Conservation (phyloP, 768 basidiomycete genomes). For the Boletus rufocinnamomeus region DNA sequence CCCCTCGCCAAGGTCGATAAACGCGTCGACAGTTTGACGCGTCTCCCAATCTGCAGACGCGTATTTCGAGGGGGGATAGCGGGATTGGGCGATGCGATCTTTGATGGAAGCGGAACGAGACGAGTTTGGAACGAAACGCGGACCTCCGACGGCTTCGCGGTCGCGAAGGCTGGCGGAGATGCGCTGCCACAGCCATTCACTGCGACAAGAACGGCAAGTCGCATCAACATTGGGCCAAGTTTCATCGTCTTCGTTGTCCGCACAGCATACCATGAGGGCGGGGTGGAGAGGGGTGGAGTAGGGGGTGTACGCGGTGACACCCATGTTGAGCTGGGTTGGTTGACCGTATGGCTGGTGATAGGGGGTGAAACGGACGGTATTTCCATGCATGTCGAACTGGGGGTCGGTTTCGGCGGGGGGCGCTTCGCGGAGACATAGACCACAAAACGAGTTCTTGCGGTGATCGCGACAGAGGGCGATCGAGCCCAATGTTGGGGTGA, state of each 20-base stretch:
- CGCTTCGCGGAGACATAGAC: slow-evolving; percentile 67
- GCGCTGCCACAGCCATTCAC: slow-evolving; percentile 64
- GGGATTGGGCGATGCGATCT: slow-evolving; percentile 21
- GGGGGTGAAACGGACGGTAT: slow-evolving; percentile 32
- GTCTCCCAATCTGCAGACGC: slow-evolving; percentile 61
- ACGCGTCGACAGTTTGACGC: slow-evolving; percentile 66
- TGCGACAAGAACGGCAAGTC: slow-evolving; percentile 68
- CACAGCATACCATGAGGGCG: slow-evolving; percentile 45
- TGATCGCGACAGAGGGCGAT: slow-evolving; percentile 66
- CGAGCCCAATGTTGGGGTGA: slow-evolving; percentile 45
- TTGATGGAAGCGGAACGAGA: slow-evolving; percentile 18
- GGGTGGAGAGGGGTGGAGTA: slow-evolving; percentile 29
- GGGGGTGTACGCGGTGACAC: slow-evolving; percentile 28
- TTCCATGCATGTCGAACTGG: slow-evolving; percentile 37
- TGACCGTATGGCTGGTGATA: slow-evolving; percentile 36
- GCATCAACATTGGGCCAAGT: slow-evolving; percentile 64
- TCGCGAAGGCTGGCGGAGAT: slow-evolving; percentile 51
- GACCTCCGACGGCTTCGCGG: slow-evolving; percentile 58
- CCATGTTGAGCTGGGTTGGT: slow-evolving; percentile 20
- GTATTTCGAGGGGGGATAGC: slow-evolving; percentile 32
- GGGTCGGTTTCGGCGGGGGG: slow-evolving; percentile 45
- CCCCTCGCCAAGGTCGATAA: slow-evolving; percentile 74
- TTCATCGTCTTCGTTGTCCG: slow-evolving; percentile 74
- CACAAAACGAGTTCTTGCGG: slow-evolving; percentile 62
- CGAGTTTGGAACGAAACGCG: slow-evolving; percentile 29